These are phyloP conservation scores for Musa acuminata DNA, from an alignment of 176 grass and related monocot species.

Conservation along the genomic window DNA sequence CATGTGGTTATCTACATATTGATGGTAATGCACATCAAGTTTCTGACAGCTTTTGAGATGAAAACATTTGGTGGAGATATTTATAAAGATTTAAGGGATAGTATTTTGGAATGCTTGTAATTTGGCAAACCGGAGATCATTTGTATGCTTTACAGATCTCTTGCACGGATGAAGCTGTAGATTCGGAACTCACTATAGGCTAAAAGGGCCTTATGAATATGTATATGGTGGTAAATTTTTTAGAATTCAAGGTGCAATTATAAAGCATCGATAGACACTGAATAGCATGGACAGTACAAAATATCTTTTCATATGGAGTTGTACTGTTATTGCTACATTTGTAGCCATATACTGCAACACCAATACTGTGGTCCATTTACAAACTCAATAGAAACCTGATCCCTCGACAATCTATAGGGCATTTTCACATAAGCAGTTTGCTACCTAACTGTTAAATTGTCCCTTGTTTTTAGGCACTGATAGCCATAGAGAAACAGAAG, in stretches of 20 bases:
- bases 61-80: background rate
- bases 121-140: background rate
- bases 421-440: background rate
- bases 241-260: background rate
- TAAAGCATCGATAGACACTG: background rate
- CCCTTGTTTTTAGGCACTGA: constrained; percentile 43
- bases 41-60: background rate
- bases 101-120: background rate
- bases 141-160: background rate
- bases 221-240: background rate
- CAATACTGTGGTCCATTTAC: too few relatives aligned
- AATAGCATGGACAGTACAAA: background rate
- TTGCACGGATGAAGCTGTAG: background rate
- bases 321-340: too few relatives aligned
- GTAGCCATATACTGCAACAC: too few relatives aligned
- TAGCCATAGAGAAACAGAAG: constrained; percentile 90
- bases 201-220: background rate
- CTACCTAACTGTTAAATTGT: constrained; percentile 2
- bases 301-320: background rate
- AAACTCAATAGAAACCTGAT: background rate
- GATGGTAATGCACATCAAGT: background rate
- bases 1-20: background rate
- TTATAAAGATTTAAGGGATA: too few relatives aligned
- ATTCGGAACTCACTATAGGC: background rate
- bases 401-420: background rate